Percentiles rank a stretch among this genome's conserved stretches.
These are phyloP conservation scores for Microascus cirrosus DNA, from an alignment of 2,329 filamentous ascomycete genomes.

Conservation along the genomic window DNA sequence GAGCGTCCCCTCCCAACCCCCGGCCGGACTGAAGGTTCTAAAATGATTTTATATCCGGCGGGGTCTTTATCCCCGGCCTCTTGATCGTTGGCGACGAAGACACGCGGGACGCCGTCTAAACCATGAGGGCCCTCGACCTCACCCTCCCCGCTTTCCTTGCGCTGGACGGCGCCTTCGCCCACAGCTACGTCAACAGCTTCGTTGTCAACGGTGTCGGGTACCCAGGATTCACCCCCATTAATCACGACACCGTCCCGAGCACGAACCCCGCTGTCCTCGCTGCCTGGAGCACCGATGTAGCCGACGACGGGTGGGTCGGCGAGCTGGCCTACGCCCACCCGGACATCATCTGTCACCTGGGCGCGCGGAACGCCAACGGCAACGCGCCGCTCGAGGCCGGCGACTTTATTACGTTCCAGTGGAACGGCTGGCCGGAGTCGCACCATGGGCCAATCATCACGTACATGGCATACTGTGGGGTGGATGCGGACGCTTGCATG, in stretches of 20 bases:
- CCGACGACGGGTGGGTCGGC: constrained; percentile 2
- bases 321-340: not conserved
- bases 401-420: constrained; percentile 34
- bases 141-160: not conserved
- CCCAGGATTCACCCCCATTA: constrained; percentile 8
- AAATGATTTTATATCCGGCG: not conserved
- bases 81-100: not conserved
- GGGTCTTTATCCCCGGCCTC: not conserved
- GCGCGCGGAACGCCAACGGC: constrained; percentile 24
- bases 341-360: constrained; percentile 33
- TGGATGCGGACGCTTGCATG: constrained; percentile 32
- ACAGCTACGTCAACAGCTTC: constrained; percentile 32
- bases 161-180: not conserved
- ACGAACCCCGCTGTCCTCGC: constrained; percentile 2
- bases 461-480: constrained; percentile 34
- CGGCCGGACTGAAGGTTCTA: not conserved
- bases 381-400: constrained; percentile 36
- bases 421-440: constrained; percentile 41
- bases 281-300: not conserved
- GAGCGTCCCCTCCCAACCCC: too few relatives aligned
- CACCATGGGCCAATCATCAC: constrained; percentile 42
- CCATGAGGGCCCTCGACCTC: not conserved
- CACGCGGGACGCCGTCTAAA: not conserved
- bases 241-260: constrained; percentile 6
- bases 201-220: constrained; percentile 9